Base-by-base conservation (phyloP, 2,329 filamentous ascomycete genomes). In the Emmonsiellopsis sp. region DNA sequence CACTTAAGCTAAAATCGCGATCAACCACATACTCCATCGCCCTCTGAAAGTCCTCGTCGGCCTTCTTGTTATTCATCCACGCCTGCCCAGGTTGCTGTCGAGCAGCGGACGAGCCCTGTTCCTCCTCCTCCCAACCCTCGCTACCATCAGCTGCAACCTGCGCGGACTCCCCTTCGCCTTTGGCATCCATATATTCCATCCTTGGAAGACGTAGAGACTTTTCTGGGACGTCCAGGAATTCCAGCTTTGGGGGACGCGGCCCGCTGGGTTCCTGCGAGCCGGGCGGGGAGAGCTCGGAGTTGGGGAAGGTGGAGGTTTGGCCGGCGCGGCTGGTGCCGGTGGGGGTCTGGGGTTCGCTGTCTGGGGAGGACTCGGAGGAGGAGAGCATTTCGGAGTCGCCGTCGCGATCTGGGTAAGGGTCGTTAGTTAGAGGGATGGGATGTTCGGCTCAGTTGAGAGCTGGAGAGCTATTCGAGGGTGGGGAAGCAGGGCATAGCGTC, bases 331-430 rank as follows among this genome's bases (percentile, higher is more conserved):
- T 43, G 32, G 54, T 56, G 60, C 60, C 67, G 47, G 69, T 72
- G 33, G 71, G 74, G 40, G 72, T 77, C 54, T 68, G 71, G 43
- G 72, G 64, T 53, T 74, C 71, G 43, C 62, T 56, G 6, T 63
- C 62, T 31, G 62, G 64, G 47, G 69, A 65, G 42, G 67, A 67
- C 49, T 69, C 69, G 31, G 68, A 66, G 11, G 72, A 72, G 44
- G 75, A 78, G 56, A 75, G 72, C 79, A 81, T 81, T 55, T 75
- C 76, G 33, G 75, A 79, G 68, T 81, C 78, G 44, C 77, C 77
- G 65, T 80, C 78, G 60, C 61, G 65, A 61, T 81, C 77, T 75
- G 60, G 34, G 39, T 31, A 7, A 27, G 21, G 21, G 33, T 48
- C 34, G 8, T 52, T 43, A 46, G 42, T 53, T n/a, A 5, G 46